Percentiles rank a stretch among this genome's conserved stretches.
Conservation (phyloP, 139 green algal species). For the Volvox reticuliferus region DNA sequence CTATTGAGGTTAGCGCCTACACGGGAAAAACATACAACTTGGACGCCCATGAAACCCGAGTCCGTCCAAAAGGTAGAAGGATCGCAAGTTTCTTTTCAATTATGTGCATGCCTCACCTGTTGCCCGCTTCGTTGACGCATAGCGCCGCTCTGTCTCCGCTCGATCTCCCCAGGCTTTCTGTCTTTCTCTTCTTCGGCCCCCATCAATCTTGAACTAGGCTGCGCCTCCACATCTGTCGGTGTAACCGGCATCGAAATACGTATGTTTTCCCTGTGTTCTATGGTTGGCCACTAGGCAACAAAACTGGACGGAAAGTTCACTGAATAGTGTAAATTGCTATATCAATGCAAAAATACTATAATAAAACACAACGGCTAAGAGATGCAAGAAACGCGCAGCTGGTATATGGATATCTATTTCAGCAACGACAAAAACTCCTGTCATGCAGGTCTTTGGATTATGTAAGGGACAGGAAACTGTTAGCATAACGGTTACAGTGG, state of each 20-base stretch:
- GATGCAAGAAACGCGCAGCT: too few relatives aligned
- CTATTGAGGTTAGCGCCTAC: conserved; percentile 22
- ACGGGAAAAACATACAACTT: not conserved
- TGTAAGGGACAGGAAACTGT: too few relatives aligned
- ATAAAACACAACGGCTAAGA: too few relatives aligned
- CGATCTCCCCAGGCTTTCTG: not conserved
- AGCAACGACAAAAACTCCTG: too few relatives aligned
- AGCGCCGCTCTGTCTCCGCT: conserved; percentile 21
- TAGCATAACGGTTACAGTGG: too few relatives aligned
- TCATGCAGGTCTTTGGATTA: too few relatives aligned
- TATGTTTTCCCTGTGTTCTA: not conserved
- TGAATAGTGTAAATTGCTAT: too few relatives aligned
- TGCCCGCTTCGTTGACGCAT: conserved; percentile 6
- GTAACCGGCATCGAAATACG: not conserved
- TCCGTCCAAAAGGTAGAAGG: not conserved
- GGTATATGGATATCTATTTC: too few relatives aligned
- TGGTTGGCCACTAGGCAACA: not conserved
- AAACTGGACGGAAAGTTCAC: too few relatives aligned
- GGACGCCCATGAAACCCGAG: not conserved
- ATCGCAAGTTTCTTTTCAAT: not conserved
- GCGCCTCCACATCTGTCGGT: not conserved
- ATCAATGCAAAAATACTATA: too few relatives aligned
- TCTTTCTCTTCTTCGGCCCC: conserved; percentile 20
- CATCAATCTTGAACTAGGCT: not conserved
- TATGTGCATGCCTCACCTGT: not conserved